phyloP scores from a whole-genome alignment of 306 rosid species.

The Medicago lupulina region DNA sequence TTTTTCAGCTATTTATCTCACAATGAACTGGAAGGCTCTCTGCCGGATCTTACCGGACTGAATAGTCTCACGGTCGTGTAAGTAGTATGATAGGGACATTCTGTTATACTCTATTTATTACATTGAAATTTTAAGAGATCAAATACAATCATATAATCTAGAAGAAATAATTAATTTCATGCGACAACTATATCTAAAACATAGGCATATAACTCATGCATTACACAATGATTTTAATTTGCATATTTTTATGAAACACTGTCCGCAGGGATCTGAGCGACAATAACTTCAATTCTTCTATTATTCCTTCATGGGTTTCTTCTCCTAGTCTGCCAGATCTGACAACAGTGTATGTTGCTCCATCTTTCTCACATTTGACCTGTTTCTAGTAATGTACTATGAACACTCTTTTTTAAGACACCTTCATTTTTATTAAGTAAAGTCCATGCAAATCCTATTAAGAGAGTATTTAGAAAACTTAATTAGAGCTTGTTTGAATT shows the following conservation, averaged over 20 bases:
- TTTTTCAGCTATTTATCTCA: conserved; percentile 64
- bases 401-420: too few relatives aligned
- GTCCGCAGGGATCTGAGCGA: conserved; percentile 62
- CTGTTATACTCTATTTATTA: conserved; percentile 6
- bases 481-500: too few relatives aligned
- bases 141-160: background rate
- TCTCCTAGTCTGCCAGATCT: conserved; percentile 44
- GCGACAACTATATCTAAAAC: conserved; percentile 24
- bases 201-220: conserved; percentile 14
- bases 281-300: conserved; percentile 52
- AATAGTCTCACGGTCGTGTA: conserved; percentile 57
- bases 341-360: conserved; percentile 64
- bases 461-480: too few relatives aligned
- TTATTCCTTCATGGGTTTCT: conserved; percentile 62
- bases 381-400: background rate
- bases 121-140: conserved; percentile 1
- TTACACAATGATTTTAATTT: conserved; percentile 6
- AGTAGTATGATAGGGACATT: conserved; percentile 36
- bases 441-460: too few relatives aligned
- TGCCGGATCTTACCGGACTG: conserved; percentile 65
- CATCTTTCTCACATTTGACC: conserved; percentile 20
- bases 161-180: conserved; percentile 8
- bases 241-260: conserved; percentile 16
- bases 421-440: too few relatives aligned
- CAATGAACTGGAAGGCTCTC: conserved; percentile 54